Evolutionary conservation across 768 basidiomycete genomes (phyloP).

Genomic region (Macrocybe gigantea): DNA sequence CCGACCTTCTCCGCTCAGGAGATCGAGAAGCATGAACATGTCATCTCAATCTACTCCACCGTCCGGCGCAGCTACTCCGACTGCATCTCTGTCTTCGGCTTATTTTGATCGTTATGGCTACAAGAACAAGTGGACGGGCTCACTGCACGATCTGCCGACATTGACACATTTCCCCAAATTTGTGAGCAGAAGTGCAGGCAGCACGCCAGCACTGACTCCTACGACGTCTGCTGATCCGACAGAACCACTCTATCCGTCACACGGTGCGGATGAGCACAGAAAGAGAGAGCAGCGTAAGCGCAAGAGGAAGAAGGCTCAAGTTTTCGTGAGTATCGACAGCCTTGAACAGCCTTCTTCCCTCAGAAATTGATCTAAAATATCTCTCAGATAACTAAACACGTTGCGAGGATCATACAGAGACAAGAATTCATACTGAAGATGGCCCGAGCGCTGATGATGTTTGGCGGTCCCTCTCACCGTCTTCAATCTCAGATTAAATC

Average conservation of each 20-base stretch:
- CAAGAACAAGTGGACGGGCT: constrained; percentile 3
- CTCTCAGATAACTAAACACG: constrained; percentile 70
- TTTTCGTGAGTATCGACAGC: constrained; percentile 44
- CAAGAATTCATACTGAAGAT: constrained; percentile 86
- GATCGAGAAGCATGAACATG: constrained; percentile 1
- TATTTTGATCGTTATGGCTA: constrained; percentile 5
- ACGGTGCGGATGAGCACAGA: constrained; percentile 12
- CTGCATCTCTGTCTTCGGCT: constrained; percentile 9
- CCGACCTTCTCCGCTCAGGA: neutral
- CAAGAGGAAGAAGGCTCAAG: constrained; percentile 68
- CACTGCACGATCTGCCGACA: constrained; percentile 26
- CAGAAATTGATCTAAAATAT: constrained; percentile 14
- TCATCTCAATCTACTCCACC: constrained; percentile 1
- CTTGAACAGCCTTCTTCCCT: no score
- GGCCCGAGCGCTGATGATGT: constrained; percentile 85
- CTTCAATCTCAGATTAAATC: constrained; percentile 77
- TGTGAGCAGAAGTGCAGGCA: constrained; percentile 13
- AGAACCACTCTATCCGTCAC: no score
- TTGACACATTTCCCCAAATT: constrained; percentile 10
- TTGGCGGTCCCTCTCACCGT: constrained; percentile 79
- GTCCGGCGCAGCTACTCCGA: neutral
- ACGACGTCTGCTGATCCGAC: constrained; percentile 12
- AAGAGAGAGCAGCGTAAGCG: constrained; percentile 36
- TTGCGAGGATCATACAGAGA: constrained; percentile 74
- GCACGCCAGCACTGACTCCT: constrained; percentile 20